Evolutionary conservation across 306 rosid species (phyloP).

Genomic region (Styphnolobium japonicum): DNA sequence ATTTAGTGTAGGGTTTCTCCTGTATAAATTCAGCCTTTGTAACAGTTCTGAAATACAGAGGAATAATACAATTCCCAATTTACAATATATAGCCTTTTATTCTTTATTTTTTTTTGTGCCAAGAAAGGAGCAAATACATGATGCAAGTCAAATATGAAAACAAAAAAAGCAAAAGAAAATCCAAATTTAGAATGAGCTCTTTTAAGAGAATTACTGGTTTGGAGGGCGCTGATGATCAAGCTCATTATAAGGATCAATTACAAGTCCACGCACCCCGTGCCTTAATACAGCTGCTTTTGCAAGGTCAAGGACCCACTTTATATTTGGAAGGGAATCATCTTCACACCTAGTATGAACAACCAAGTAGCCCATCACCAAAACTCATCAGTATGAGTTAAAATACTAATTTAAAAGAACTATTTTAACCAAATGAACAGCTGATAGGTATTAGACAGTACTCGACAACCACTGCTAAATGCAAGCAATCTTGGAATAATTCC

Average conservation of each 20-base stretch:
- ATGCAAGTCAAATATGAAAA: neutral
- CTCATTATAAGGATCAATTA: slow-evolving; percentile 97
- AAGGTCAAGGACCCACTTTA: slow-evolving; percentile 88
- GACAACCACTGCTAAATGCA: slow-evolving; percentile 16
- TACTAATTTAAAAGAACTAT: neutral
- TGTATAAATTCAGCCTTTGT: too few species aligned
- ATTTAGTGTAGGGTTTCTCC: too few species aligned
- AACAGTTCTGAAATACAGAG: too few species aligned
- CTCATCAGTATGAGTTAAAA: neutral
- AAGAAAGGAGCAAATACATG: neutral
- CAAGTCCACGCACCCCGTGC: slow-evolving; percentile 94
- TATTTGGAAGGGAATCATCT: slow-evolving; percentile 81
- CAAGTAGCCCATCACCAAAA: slow-evolving; percentile 18
- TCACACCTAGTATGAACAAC: slow-evolving; percentile 63
- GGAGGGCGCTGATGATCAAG: slow-evolving; percentile 93
- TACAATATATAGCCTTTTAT: neutral
- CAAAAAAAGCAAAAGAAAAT: neutral
- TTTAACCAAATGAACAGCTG: neutral
- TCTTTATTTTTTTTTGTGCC: too few species aligned
- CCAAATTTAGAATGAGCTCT: neutral
- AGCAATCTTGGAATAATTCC: neutral
- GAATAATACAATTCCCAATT: too few species aligned
- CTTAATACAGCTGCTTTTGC: slow-evolving; percentile 86
- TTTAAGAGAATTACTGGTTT: slow-evolving; percentile 63
- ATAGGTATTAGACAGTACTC: slow-evolving; percentile 15